Conservation (phyloP, 768 basidiomycete genomes). For the Mycena floridula region DNA sequence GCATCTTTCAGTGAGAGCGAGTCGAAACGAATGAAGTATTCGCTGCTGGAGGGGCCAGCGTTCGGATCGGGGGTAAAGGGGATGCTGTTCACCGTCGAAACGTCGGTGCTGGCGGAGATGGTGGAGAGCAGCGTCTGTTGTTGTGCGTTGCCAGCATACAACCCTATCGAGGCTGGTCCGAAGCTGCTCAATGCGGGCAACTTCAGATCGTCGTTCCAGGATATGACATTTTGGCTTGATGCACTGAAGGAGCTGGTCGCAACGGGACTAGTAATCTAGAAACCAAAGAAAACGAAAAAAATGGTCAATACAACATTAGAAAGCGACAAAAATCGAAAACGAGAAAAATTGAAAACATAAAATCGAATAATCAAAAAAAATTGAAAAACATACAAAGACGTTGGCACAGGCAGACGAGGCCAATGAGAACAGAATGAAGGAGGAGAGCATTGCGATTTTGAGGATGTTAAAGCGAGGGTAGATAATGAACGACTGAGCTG, state of each 20-base stretch:
- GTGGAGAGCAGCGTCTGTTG: conserved; percentile 62
- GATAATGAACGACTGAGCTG: too few species aligned
- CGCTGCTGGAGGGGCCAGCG: conserved; percentile 46
- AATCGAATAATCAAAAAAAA: not conserved
- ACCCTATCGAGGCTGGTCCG: conserved; percentile 43
- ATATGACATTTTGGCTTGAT: conserved; percentile 42
- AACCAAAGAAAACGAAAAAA: conserved; percentile 3
- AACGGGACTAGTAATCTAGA: conserved; percentile 55
- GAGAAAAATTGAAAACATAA: not conserved
- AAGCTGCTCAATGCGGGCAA: conserved; percentile 45
- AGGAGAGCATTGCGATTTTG: conserved; percentile 15
- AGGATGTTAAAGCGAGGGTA: too few species aligned
- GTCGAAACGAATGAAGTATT: conserved; percentile 79
- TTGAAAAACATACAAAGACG: conserved; percentile 42
- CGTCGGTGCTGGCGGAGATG: conserved; percentile 43
- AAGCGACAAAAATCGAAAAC: too few species aligned
- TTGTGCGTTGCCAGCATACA: conserved; percentile 57
- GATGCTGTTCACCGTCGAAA: conserved; percentile 39
- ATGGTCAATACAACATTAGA: too few species aligned
- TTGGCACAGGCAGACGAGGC: conserved; percentile 48
- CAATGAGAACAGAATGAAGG: conserved; percentile 42
- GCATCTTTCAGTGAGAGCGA: conserved; percentile 51
- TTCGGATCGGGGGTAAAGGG: conserved; percentile 43
- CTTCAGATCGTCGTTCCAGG: conserved; percentile 52
- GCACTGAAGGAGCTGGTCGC: conserved; percentile 37